Percentiles rank a stretch among this genome's conserved stretches.
Conservation (phyloP, 495 filamentous ascomycete genomes). For the Aspergillus cristatus region DNA sequence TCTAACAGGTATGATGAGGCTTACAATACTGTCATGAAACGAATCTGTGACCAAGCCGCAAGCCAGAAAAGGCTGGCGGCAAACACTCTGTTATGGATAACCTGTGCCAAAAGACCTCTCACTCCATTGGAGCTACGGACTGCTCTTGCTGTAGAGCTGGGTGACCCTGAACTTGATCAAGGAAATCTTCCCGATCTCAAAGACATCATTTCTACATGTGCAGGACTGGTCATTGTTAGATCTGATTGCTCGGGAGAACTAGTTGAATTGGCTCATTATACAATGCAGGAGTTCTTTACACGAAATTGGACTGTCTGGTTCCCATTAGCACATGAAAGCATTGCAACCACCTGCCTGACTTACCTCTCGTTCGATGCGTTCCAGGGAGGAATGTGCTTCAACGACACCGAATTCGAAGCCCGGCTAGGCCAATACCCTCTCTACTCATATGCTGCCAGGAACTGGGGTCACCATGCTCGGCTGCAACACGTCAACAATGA, state of each 20-base stretch:
- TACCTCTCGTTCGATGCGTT: slow-evolving; percentile 17
- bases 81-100: background rate
- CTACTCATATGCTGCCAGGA: slow-evolving; percentile 31
- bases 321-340: background rate
- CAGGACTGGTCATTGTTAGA: slow-evolving; percentile 3
- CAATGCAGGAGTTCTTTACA: background rate
- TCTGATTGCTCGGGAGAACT: background rate
- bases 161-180: background rate
- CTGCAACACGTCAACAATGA: no score
- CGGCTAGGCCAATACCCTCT: slow-evolving; percentile 16
- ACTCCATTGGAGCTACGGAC: background rate
- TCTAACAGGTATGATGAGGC: background rate
- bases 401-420: slow-evolving; percentile 1
- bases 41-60: background rate
- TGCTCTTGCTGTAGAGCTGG: slow-evolving; percentile 2
- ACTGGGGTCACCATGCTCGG: slow-evolving; percentile 33
- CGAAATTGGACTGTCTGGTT: background rate
- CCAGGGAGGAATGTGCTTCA: slow-evolving; percentile 6
- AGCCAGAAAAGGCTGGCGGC: background rate
- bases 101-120: background rate
- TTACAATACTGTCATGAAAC: background rate
- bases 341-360: slow-evolving; percentile 10
- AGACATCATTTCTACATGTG: slow-evolving; percentile 2
- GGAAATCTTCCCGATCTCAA: slow-evolving; percentile 1
- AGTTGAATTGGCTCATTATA: background rate